phyloP scores from a whole-genome alignment of 352 stramenopile species.

The Pythium pyrilobum region DNA sequence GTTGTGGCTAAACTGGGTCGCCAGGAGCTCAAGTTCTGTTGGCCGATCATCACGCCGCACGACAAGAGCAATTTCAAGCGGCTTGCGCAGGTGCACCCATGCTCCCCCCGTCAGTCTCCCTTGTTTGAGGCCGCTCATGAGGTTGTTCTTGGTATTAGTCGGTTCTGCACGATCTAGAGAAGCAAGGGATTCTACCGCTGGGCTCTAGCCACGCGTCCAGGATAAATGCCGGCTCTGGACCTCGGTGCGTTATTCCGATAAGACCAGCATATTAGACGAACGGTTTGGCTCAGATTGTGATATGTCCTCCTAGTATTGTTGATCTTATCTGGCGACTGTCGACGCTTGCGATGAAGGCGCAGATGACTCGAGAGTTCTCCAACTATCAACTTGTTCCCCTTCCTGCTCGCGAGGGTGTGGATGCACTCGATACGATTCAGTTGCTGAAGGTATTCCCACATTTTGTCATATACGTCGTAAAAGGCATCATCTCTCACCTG shows the following conservation, averaged over 20 bases:
- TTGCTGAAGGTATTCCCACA: constrained; percentile 16
- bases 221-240: constrained; percentile 46
- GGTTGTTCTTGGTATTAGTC: constrained; percentile 7
- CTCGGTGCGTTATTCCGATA: constrained; percentile 25
- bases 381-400: constrained; percentile 5
- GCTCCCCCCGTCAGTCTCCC: no score
- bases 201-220: constrained; percentile 47
- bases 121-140: no score
- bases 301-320: constrained; percentile 24
- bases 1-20: no score
- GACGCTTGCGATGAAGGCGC: constrained; percentile 31
- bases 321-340: constrained; percentile 52
- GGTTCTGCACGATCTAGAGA: constrained; percentile 42
- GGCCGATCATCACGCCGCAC: constrained; percentile 46
- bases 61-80: constrained; percentile 62
- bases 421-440: constrained; percentile 18
- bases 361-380: constrained; percentile 19
- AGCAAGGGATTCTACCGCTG: constrained; percentile 29
- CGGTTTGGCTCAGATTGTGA: no score
- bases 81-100: constrained; percentile 39
- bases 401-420: constrained; percentile 7
- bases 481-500: neutral
- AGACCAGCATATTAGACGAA: neutral
- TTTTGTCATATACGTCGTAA: neutral
- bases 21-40: constrained; percentile 51